Percentiles rank a stretch among this genome's conserved stretches.
These are phyloP conservation scores for Neofusicoccum laricinum DNA, from an alignment of 2,329 filamentous ascomycete genomes.

Conservation along the genomic window DNA sequence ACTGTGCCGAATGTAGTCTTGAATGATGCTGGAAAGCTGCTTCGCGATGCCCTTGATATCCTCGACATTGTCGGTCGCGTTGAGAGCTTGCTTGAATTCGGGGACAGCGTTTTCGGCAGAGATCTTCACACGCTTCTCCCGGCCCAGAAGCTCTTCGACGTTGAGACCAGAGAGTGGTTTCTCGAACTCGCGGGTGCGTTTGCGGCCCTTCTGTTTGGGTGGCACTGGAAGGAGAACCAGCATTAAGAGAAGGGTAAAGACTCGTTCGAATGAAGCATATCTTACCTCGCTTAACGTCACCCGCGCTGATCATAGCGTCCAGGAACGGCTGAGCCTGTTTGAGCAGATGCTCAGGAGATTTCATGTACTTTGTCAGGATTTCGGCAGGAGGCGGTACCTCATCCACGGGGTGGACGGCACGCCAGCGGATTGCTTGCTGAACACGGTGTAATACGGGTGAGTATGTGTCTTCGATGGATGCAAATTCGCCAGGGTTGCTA, in stretches of 20 bases:
- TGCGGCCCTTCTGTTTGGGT: conserved; percentile 72
- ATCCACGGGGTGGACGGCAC: conserved; percentile 71
- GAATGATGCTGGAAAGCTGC: conserved; percentile 72
- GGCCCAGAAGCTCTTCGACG: conserved; percentile 73
- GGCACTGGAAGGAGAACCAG: conserved; percentile 52
- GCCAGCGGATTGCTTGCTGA: conserved; percentile 77
- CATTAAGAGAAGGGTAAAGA: conserved; percentile 24
- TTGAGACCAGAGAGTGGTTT: conserved; percentile 90
- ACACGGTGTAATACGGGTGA: conserved; percentile 86
- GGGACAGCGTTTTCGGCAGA: conserved; percentile 76
- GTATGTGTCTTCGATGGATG: conserved; percentile 70
- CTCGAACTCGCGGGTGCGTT: conserved; percentile 61
- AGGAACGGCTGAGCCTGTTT: conserved; percentile 55
- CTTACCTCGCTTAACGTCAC: conserved; percentile 71
- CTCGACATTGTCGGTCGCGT: conserved; percentile 56
- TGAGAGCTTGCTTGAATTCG: conserved; percentile 80
- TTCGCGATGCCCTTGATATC: conserved; percentile 63
- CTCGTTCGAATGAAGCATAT: conserved; percentile 8
- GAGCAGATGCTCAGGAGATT: conserved; percentile 66
- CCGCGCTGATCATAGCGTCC: conserved; percentile 62
- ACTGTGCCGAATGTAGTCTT: conserved; percentile 66
- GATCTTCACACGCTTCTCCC: conserved; percentile 55
- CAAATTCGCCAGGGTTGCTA: conserved; percentile 63
- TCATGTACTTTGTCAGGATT: conserved; percentile 68
- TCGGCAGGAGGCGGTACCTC: conserved; percentile 61